Conservation (phyloP, 495 filamentous ascomycete genomes). For the Podospora anserina region DNA sequence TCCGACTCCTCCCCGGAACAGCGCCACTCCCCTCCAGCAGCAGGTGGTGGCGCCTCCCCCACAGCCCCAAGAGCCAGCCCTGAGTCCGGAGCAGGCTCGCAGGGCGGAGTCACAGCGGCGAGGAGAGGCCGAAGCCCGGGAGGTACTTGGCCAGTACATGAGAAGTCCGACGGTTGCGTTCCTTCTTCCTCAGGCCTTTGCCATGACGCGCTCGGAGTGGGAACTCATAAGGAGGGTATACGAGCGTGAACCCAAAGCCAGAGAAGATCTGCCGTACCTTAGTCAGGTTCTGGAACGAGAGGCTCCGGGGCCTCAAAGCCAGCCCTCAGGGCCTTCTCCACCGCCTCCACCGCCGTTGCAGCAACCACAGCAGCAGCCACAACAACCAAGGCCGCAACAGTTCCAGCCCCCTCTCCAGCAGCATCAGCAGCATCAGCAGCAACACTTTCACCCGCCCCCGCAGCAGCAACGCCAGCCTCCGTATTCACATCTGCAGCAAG, state of each 20-base stretch:
- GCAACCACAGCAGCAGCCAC: conserved; percentile 13
- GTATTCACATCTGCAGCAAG: conserved; percentile 4
- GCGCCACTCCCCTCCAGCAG: conserved; percentile 34
- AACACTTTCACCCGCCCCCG: background rate
- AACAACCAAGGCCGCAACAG: conserved; percentile 7
- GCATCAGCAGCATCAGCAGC: conserved; percentile 13
- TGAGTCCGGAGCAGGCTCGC: conserved; percentile 21
- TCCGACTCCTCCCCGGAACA: conserved; percentile 29
- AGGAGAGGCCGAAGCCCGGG: conserved; percentile 50
- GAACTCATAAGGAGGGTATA: conserved; percentile 60
- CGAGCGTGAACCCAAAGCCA: conserved; percentile 47
- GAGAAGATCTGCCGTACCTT: conserved; percentile 48
- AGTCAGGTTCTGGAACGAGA: conserved; percentile 46
- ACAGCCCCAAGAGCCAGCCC: conserved; percentile 25
- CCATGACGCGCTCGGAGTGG: conserved; percentile 61
- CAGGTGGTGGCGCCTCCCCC: conserved; percentile 26
- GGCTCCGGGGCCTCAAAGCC: conserved; percentile 14
- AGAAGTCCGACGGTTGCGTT: conserved; percentile 62
- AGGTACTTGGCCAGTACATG: conserved; percentile 59
- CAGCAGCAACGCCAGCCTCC: conserved; percentile 17
- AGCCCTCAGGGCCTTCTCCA: background rate
- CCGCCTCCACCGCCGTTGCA: conserved; percentile 6
- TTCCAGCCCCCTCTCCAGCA: conserved; percentile 2
- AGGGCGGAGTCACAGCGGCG: conserved; percentile 42
- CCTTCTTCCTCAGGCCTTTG: conserved; percentile 61